These are phyloP conservation scores for Seiridium unicorne DNA, from an alignment of 2,329 filamentous ascomycete species.

Conservation along the genomic window DNA sequence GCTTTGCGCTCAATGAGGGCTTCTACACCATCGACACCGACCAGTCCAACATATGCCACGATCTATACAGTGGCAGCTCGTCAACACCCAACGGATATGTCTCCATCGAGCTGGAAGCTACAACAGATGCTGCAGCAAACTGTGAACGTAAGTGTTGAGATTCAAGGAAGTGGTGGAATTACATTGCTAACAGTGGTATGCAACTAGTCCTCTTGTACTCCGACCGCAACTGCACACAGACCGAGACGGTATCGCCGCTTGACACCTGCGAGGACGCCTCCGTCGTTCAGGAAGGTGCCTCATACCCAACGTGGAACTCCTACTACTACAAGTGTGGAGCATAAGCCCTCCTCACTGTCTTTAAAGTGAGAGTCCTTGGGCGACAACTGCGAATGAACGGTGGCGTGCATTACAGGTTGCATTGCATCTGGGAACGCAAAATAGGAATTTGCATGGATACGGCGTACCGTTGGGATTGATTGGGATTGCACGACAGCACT, in stretches of 20 bases:
- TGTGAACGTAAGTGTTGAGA: conserved; percentile 6
- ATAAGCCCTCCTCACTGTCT: no score
- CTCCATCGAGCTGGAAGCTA: conserved; percentile 2
- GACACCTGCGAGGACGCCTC: conserved; percentile 5
- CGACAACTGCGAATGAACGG: no score
- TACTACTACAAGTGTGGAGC: not conserved
- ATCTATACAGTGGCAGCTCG: not conserved
- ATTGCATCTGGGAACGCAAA: no score
- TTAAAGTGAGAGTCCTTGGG: no score
- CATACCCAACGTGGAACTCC: conserved; percentile 10
- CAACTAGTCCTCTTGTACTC: conserved; percentile 3
- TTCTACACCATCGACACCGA: conserved; percentile 11
- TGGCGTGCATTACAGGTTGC: no score
- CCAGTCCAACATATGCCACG: conserved; percentile 6
- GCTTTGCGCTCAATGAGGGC: conserved; percentile 10
- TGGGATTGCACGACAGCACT: not conserved
- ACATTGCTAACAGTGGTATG: not conserved
- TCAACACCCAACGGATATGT: conserved; percentile 1
- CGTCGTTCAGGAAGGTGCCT: not conserved
- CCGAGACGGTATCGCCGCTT: not conserved
- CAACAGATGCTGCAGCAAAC: not conserved
- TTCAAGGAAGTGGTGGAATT: not conserved
- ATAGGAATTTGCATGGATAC: no score
- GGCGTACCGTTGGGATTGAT: no score
- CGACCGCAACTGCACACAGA: not conserved